Evolutionary conservation across 176 grass and related monocot species (phyloP), one percentile per base, ranked within the genome.

Genomic region (Pontederia crassipes): DNA sequence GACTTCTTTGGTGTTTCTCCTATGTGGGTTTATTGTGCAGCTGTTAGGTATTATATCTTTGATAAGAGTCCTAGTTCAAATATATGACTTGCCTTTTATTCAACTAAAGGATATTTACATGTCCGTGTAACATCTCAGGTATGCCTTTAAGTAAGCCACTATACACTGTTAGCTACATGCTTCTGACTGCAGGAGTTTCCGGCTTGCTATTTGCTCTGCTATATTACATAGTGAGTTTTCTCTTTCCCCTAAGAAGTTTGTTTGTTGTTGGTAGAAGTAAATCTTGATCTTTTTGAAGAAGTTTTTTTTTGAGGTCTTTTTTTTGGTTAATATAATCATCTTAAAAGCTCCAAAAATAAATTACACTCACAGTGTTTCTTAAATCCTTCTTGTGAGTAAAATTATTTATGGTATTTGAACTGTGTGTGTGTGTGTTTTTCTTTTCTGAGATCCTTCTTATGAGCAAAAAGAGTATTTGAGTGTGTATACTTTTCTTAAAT

Each of bases 121-220:
- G 12, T 9, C 3, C 78, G 27, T 73, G 9, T 53, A 85, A 48
- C 20, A 62, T 69, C n/a, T 48, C 49, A 97, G 93, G 84, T 45
- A 88, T 97, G 81, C 93, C 84, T 74, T 88, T 97, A 75, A 97
- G 93, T 59, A 97, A 92, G 73, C 81, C 84, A 62, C 76, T 98
- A 58, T 98, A 92, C 76, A 86, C 87, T 32, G 67, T 91, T 69
- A 88, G 77, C 72, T 98, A 92, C 64, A 88, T 97, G 92, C 79
- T 97, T 67, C 84, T 88, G 15, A 88, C 79, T 24, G 69, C 73
- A 49, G 92, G 87, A 40, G 71, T 83, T 55, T 97, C 92, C 57
- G 92, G 92, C 26, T 97, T 91, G 29, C 57, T 84, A 13, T 45
- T 88, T 78, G 46, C 77, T 50, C 66, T 88, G 54, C 76, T 98